Conservation (phyloP, 2,329 filamentous ascomycete species). For the Nemania serpens region DNA sequence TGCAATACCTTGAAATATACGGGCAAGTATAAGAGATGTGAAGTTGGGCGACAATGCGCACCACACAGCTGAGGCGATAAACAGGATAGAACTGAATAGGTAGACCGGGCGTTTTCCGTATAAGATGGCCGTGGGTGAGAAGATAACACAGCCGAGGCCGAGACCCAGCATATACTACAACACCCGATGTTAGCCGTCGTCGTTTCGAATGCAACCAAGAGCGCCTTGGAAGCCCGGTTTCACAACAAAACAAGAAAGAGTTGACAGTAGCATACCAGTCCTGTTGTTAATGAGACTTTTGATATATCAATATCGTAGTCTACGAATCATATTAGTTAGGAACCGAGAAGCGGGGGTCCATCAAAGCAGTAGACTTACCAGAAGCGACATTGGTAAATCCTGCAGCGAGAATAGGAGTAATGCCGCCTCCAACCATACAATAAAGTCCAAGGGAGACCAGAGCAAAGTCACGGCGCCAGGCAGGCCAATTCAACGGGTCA, state of each 20-base stretch:
- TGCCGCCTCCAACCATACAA: constrained; percentile 90
- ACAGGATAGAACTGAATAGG: constrained; percentile 75
- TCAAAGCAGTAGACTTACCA: constrained; percentile 46
- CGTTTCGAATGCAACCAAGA: background rate
- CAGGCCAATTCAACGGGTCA: constrained; percentile 90
- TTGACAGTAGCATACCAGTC: constrained; percentile 13
- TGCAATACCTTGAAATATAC: constrained; percentile 85
- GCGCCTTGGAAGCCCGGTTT: too few species aligned
- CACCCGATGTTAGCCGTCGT: background rate
- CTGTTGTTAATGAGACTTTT: constrained; percentile 73
- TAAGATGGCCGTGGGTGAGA: constrained; percentile 88
- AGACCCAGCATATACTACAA: constrained; percentile 83
- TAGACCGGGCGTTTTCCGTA: constrained; percentile 93
- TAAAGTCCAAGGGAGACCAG: constrained; percentile 86
- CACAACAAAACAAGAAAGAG: too few species aligned
- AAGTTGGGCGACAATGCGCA: constrained; percentile 84
- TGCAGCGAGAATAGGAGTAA: constrained; percentile 87
- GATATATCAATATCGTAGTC: constrained; percentile 69
- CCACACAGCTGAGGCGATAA: constrained; percentile 79
- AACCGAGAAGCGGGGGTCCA: background rate
- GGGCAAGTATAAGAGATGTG: constrained; percentile 75
- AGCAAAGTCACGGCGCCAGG: constrained; percentile 78
- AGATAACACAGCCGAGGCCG: constrained; percentile 80
- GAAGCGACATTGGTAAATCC: constrained; percentile 82
- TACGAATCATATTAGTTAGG: constrained; percentile 28